Conservation (phyloP, 768 basidiomycete species). For the Amanita thiersii region DNA sequence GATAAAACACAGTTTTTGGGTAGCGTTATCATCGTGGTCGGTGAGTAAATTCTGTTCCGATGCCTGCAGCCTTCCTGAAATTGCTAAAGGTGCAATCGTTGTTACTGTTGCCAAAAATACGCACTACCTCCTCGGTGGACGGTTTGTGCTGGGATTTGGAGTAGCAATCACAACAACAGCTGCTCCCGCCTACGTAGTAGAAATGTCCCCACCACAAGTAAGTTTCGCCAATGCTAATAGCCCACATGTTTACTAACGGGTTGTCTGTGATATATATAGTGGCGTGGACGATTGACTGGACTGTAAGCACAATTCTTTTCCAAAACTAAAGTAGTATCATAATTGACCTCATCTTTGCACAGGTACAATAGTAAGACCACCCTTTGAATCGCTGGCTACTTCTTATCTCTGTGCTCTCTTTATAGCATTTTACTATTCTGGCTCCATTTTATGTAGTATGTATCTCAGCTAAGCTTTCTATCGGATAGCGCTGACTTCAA, state of each 20-base stretch:
- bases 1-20: slow-evolving; percentile 24
- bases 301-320: slow-evolving; percentile 26
- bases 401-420: too few species aligned
- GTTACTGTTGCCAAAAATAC: slow-evolving; percentile 35
- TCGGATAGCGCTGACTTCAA: background rate
- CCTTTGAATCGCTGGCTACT: too few species aligned
- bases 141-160: slow-evolving; percentile 47
- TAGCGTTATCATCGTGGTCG: slow-evolving; percentile 29
- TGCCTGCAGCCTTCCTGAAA: background rate
- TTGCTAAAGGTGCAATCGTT: slow-evolving; percentile 30
- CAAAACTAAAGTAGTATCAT: background rate
- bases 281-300: slow-evolving; percentile 43
- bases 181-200: slow-evolving; percentile 41
- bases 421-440: slow-evolving; percentile 37
- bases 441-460: slow-evolving; percentile 34
- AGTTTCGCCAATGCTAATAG: background rate
- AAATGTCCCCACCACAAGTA: slow-evolving; percentile 51
- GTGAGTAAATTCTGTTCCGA: slow-evolving; percentile 12
- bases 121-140: slow-evolving; percentile 41
- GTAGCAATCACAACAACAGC: slow-evolving; percentile 38
- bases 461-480: slow-evolving; percentile 1
- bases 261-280: slow-evolving; percentile 16
- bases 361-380: slow-evolving; percentile 26
- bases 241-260: background rate
- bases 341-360: background rate